Percentiles rank a stretch among this genome's conserved stretches.
These are phyloP conservation scores for Thielaviopsis cerberus DNA, from an alignment of 2,329 filamentous ascomycete species.

Conservation along the genomic window DNA sequence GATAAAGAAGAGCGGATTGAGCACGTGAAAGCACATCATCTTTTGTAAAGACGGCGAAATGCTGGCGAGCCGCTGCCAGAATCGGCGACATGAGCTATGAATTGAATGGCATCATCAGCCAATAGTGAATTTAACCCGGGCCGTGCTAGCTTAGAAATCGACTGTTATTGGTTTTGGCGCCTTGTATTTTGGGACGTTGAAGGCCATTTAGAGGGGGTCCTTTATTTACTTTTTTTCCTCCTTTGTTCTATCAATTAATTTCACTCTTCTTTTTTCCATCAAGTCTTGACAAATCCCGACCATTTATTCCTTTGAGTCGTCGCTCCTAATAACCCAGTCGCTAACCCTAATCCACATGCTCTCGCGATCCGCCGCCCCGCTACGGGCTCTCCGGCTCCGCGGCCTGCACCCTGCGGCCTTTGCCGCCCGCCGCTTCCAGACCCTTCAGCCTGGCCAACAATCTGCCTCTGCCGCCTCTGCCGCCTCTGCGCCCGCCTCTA, in stretches of 20 bases:
- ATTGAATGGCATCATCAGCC: background rate
- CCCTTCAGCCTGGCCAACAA: conserved; percentile 1
- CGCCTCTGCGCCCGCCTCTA: conserved; percentile 32
- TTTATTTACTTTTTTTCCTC: background rate
- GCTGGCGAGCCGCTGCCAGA: background rate
- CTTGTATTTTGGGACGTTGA: background rate
- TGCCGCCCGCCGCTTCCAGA: background rate
- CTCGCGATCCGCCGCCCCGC: background rate
- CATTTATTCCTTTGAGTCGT: background rate
- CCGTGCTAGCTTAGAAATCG: background rate
- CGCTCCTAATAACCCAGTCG: background rate
- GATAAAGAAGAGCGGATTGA: background rate
- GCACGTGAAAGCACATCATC: conserved; percentile 12
- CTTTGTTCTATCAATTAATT: background rate
- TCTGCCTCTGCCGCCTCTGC: conserved; percentile 2
- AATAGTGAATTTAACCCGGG: background rate
- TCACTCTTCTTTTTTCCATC: background rate
- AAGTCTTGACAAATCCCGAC: background rate
- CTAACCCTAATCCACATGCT: conserved; percentile 3
- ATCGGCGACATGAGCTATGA: background rate
- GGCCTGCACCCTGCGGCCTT: background rate
- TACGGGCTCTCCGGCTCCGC: background rate
- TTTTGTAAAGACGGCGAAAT: background rate
- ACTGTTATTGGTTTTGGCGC: background rate
- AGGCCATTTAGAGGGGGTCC: background rate